Conservation (phyloP, 2,329 filamentous ascomycete genomes). For the Botrytis fragariae region DNA sequence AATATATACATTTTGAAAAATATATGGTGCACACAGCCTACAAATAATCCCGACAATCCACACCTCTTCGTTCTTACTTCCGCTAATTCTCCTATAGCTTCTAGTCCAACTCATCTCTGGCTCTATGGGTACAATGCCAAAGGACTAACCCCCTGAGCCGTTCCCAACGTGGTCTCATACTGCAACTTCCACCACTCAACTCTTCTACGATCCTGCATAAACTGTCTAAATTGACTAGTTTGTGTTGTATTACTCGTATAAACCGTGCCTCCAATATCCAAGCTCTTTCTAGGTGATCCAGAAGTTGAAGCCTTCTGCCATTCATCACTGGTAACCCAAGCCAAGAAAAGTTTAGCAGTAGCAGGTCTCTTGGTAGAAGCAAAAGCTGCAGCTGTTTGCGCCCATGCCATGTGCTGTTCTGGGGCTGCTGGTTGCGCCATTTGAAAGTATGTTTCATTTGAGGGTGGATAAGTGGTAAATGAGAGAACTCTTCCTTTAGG, state of each 20-base stretch:
- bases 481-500: background rate
- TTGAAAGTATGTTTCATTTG: background rate
- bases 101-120: background rate
- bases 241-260: background rate
- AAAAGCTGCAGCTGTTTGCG: background rate
- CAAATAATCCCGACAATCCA: no score
- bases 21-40: background rate
- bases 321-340: slow-evolving; percentile 1
- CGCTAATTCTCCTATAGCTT: no score
- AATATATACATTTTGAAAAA: background rate
- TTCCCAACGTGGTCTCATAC: background rate
- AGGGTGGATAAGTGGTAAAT: background rate
- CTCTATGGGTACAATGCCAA: background rate
- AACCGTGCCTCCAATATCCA: background rate
- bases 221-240: background rate
- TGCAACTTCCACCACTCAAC: slow-evolving; percentile 15
- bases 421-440: background rate
- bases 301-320: background rate
- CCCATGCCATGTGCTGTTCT: slow-evolving; percentile 5
- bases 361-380: background rate
- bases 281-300: background rate
- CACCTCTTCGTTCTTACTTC: no score
- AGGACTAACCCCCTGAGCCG: background rate
- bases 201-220: background rate
- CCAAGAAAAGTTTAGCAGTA: slow-evolving; percentile 5